A percentile compares a stretch with the other conserved stretches of the same genome.
Evolutionary conservation across 2,329 filamentous ascomycete species (phyloP).

Genomic region (Fusarium denticulatum): DNA sequence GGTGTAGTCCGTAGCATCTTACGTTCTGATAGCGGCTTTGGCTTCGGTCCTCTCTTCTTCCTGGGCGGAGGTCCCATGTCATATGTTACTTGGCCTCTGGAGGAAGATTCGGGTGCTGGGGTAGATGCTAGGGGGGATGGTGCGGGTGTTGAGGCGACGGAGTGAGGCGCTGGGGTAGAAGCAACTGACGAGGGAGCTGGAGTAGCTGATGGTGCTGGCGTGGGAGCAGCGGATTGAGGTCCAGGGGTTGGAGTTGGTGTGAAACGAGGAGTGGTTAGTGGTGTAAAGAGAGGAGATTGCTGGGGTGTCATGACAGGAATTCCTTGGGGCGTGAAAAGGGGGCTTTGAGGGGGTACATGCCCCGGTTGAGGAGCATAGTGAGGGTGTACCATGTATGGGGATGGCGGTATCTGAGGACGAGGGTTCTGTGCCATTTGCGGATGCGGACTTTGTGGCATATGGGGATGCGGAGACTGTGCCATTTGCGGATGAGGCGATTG

Average conservation of each 20-base stretch:
- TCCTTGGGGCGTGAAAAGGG: not conserved
- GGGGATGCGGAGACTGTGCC: not conserved
- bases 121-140: not conserved
- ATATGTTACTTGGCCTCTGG: not conserved
- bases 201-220: not conserved
- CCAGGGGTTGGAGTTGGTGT: not conserved
- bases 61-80: not conserved
- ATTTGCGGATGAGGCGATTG: not conserved
- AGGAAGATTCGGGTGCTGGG: not conserved
- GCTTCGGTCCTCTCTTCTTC: slow-evolving; percentile 18
- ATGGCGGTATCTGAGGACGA: not conserved
- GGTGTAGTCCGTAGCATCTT: not conserved
- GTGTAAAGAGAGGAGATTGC: slow-evolving; percentile 1
- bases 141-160: not conserved
- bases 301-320: not conserved
- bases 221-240: not conserved
- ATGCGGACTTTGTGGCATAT: not conserved
- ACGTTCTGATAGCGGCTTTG: slow-evolving; percentile 20
- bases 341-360: not conserved
- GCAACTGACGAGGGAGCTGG: not conserved
- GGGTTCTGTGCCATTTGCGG: not conserved
- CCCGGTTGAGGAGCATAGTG: not conserved
- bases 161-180: not conserved
- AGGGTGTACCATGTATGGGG: not conserved
- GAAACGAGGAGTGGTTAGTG: not conserved